A percentile compares a stretch with the other conserved stretches of the same genome.
Conservation (phyloP, 352 stramenopile genomes). For the Globisporangium sylvaticum region DNA sequence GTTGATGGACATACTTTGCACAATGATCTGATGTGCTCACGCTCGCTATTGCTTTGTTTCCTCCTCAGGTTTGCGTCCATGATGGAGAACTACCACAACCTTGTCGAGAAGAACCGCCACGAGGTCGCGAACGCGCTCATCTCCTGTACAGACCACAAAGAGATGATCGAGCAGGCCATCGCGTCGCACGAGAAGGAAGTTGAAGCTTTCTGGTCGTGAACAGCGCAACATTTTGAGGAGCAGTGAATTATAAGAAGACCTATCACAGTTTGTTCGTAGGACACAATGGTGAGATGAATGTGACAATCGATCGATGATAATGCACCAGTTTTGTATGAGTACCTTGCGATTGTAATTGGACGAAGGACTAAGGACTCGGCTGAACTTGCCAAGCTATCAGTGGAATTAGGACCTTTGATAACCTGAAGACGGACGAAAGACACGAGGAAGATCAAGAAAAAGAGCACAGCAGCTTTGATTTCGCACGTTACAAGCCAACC, state of each 20-base stretch:
- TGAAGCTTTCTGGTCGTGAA: constrained; percentile 43
- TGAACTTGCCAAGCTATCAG: neutral
- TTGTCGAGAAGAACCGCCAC: constrained; percentile 59
- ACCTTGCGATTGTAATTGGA: neutral
- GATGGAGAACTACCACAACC: constrained; percentile 39
- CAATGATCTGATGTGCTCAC: constrained; percentile 1
- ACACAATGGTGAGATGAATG: neutral
- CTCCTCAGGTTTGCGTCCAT: constrained; percentile 40
- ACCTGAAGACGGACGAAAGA: neutral
- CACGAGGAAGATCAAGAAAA: neutral
- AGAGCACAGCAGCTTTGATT: constrained; percentile 1
- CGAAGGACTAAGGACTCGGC: neutral
- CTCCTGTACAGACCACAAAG: constrained; percentile 66
- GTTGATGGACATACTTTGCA: neutral
- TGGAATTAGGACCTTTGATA: neutral
- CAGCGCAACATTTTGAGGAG: neutral
- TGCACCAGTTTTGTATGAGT: constrained; percentile 11
- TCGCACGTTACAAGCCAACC: neutral
- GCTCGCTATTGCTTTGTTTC: constrained; percentile 9
- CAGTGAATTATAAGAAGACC: neutral
- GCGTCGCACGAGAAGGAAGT: constrained; percentile 55
- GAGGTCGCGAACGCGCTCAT: constrained; percentile 58
- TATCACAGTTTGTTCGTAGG: neutral
- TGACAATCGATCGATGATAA: neutral
- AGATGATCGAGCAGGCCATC: constrained; percentile 55